A percentile compares a stretch with the other conserved stretches of the same genome.
phyloP scores from a whole-genome alignment of 2,329 filamentous ascomycete genomes.

The Delphinella strobiligena region DNA sequence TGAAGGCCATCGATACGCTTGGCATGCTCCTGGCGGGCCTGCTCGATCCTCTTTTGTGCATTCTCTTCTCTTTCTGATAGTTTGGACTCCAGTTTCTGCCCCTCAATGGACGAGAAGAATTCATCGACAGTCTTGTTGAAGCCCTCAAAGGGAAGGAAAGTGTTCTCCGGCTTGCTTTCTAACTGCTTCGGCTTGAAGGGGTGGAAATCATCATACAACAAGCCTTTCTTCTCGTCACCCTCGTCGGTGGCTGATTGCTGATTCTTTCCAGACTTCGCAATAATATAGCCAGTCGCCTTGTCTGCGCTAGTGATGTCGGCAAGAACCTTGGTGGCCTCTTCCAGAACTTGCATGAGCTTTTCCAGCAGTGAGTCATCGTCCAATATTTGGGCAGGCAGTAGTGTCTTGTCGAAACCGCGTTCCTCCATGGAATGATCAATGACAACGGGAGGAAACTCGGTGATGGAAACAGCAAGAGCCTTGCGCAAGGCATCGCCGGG shows the following conservation, averaged over 20 bases:
- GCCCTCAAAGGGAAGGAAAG: conserved; percentile 64
- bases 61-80: conserved; percentile 69
- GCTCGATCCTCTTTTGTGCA: conserved; percentile 73
- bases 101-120: conserved; percentile 93
- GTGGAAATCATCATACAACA: conserved; percentile 91
- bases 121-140: conserved; percentile 94
- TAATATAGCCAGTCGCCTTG: conserved; percentile 69
- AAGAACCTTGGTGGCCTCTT: conserved; percentile 58
- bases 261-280: conserved; percentile 41
- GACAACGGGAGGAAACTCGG: conserved; percentile 76
- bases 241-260: conserved; percentile 15
- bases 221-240: conserved; percentile 27
- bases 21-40: conserved; percentile 71
- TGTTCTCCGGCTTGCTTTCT: conserved; percentile 50
- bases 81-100: conserved; percentile 77
- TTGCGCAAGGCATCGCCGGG: conserved; percentile 64
- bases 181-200: conserved; percentile 81
- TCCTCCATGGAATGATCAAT: conserved; percentile 73
- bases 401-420: conserved; percentile 55
- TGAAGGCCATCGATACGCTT: conserved; percentile 77
- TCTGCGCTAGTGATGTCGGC: conserved; percentile 55
- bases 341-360: conserved; percentile 54
- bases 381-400: conserved; percentile 58
- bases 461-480: conserved; percentile 70
- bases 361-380: conserved; percentile 52